Percentiles rank a stretch among this genome's conserved stretches.
phyloP scores from a whole-genome alignment of 495 filamentous ascomycete genomes.

The Hypoxylon fuscum region DNA sequence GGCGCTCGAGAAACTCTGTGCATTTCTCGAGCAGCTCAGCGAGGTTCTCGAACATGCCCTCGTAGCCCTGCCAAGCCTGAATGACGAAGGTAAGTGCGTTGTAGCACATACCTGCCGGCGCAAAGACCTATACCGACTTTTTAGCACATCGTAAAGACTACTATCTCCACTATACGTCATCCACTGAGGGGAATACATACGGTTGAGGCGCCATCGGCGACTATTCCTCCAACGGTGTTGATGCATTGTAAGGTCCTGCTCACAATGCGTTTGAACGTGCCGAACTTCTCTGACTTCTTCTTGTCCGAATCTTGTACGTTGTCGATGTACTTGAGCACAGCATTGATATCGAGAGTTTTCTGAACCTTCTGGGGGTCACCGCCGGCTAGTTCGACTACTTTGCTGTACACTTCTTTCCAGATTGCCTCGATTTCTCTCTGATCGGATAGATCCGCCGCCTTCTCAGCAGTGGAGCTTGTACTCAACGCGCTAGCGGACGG shows the following conservation, averaged over 20 bases:
- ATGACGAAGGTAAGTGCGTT: constrained; percentile 51
- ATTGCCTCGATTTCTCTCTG: constrained; percentile 50
- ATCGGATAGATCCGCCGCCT: constrained; percentile 42
- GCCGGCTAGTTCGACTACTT: constrained; percentile 51
- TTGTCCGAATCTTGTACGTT: constrained; percentile 38
- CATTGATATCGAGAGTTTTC: constrained; percentile 42
- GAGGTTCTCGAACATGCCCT: constrained; percentile 50
- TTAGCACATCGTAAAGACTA: constrained; percentile 21
- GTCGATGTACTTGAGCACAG: constrained; percentile 46
- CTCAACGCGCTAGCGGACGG: constrained; percentile 33
- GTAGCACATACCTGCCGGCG: constrained; percentile 51
- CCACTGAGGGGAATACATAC: constrained; percentile 30
- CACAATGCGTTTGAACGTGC: constrained; percentile 39
- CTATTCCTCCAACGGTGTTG: constrained; percentile 48
- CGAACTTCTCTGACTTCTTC: constrained; percentile 42
- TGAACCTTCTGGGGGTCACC: constrained; percentile 44
- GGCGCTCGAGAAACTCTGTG: constrained; percentile 47
- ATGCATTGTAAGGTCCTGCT: constrained; percentile 50
- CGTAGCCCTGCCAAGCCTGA: constrained; percentile 54
- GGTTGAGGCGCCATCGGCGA: constrained; percentile 45
- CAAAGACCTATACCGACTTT: constrained; percentile 46
- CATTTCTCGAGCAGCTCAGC: constrained; percentile 50
- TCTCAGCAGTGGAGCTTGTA: constrained; percentile 26
- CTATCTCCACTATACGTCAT: not conserved
- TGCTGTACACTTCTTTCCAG: constrained; percentile 50